Conservation (phyloP, 2,329 filamentous ascomycete species). For the Neofusicoccum laricinum region DNA sequence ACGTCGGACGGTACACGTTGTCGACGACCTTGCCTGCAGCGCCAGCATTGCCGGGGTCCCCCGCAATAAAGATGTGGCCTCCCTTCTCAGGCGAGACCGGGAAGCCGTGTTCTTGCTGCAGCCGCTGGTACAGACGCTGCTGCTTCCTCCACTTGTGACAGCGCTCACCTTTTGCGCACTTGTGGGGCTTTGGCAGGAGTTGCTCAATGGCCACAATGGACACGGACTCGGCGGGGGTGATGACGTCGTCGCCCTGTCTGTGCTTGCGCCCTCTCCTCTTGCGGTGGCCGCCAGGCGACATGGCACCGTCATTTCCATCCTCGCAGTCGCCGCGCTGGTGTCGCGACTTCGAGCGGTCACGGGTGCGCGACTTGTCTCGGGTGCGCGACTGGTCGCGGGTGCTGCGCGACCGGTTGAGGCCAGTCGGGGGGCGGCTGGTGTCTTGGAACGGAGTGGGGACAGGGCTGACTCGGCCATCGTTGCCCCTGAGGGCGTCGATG, state of each 20-base stretch:
- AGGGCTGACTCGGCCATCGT: slow-evolving; percentile 41
- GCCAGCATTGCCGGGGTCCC: slow-evolving; percentile 73
- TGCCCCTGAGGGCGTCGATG: slow-evolving; percentile 64
- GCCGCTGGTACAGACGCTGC: slow-evolving; percentile 70
- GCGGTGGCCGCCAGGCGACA: slow-evolving; percentile 31
- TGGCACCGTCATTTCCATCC: slow-evolving; percentile 24
- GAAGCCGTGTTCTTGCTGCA: slow-evolving; percentile 67
- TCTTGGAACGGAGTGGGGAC: slow-evolving; percentile 49
- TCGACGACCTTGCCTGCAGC: slow-evolving; percentile 56
- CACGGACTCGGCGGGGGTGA: slow-evolving; percentile 77
- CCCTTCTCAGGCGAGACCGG: slow-evolving; percentile 62
- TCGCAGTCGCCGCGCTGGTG: slow-evolving; percentile 14
- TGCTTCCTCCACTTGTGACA: slow-evolving; percentile 81
- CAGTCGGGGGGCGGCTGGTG: slow-evolving; percentile 43
- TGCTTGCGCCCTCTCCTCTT: slow-evolving; percentile 41
- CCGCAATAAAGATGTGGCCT: slow-evolving; percentile 72
- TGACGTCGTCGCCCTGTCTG: slow-evolving; percentile 56
- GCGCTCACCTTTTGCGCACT: slow-evolving; percentile 80
- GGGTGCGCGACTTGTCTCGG: slow-evolving; percentile 34
- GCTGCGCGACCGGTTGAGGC: slow-evolving; percentile 21
- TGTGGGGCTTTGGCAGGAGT: slow-evolving; percentile 77
- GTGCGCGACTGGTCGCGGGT: slow-evolving; percentile 35
- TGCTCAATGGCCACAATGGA: slow-evolving; percentile 93
- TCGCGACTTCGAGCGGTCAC: slow-evolving; percentile 35
- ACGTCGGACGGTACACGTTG: slow-evolving; percentile 63